Conservation (phyloP, 2,329 filamentous ascomycete genomes). For the Dactylellina sp. region DNA sequence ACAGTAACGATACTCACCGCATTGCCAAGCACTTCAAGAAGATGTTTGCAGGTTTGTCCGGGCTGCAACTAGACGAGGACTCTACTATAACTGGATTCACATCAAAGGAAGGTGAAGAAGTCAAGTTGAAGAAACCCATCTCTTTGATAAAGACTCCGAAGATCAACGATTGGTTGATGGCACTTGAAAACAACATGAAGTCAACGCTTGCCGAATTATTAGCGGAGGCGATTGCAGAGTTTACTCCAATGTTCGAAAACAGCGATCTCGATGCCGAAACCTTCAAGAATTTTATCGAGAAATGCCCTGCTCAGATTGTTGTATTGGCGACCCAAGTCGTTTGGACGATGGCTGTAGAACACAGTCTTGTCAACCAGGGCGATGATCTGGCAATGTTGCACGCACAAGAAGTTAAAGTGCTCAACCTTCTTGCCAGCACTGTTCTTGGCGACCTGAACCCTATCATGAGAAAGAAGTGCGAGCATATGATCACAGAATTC, state of each 20-base stretch:
- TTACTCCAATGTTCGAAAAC: constrained; percentile 79
- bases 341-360: constrained; percentile 90
- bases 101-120: constrained; percentile 92
- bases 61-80: constrained; percentile 90
- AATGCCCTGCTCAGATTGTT: constrained; percentile 92
- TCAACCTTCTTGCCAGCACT: constrained; percentile 85
- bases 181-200: constrained; percentile 94
- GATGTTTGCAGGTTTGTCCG: constrained; percentile 98
- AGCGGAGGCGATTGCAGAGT: constrained; percentile 84
- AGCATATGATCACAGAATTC: constrained; percentile 98
- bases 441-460: constrained; percentile 90
- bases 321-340: constrained; percentile 93
- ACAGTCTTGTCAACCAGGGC: constrained; percentile 77
- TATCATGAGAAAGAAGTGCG: constrained; percentile 93
- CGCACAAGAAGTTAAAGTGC: constrained; percentile 83
- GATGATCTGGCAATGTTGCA: constrained; percentile 76
- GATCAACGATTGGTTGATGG: constrained; percentile 98
- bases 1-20: constrained; percentile 95
- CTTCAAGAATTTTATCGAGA: constrained; percentile 82
- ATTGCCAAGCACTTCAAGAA: constrained; percentile 99
- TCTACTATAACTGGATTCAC: constrained; percentile 89
- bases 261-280: constrained; percentile 76
- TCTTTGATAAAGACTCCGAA: constrained; percentile 92
- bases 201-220: constrained; percentile 89
- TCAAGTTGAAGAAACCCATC: constrained; percentile 88